Evolutionary conservation across 1,284 basidiomycete species (phyloP), one percentile per base, ranked within the genome.

Genomic region (Phylloporus sp.): DNA sequence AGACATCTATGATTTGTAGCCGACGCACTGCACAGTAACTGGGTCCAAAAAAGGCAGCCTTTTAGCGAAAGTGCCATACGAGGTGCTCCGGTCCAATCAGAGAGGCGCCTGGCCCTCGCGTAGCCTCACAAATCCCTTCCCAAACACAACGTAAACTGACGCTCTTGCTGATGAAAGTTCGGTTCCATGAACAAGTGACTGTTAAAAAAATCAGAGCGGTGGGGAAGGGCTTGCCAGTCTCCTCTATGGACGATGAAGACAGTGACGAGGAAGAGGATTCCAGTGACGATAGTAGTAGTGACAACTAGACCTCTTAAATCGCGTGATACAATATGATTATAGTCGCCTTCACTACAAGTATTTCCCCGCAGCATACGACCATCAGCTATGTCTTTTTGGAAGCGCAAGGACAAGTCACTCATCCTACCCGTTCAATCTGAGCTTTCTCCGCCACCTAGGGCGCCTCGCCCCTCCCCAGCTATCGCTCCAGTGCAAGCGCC

Each of bases 381-480:
- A 22, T n/a, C n/a, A n/a, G n/a, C n/a, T n/a, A n/a, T 95, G 93
- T 85, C 90, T 65, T 86, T 92, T 76, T 92, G 91, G 80, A 91
- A 85, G 75, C 85, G 86, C 71, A 93, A 91, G 74, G 84, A 91
- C 63, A 82, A 86, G 70, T 77, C 82, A 56, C 67, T 84, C 17
- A 95, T 96, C 63, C 94, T 94, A 44, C 91, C 90, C 26, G 82
- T 89, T 42, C 71, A 78, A 40, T 69, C 78, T 22, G 76, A 76
- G 56, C 64, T 73, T 37, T 68, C 58, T 58, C 69, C 62, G 63
- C 79, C 66, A 73, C 73, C 65, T 69, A 78, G 68, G 54, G 75
- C 65, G 74, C 76, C 20, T 80, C 81, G 49, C 75, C 82, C 61
- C 80, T 76, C 52, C 79, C 81, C 61, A 75, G 81, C 32, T 81